Percentiles rank a stretch among this genome's conserved stretches.
Conservation (phyloP, 352 stramenopile genomes). For the Phytophthora nicotianae region DNA sequence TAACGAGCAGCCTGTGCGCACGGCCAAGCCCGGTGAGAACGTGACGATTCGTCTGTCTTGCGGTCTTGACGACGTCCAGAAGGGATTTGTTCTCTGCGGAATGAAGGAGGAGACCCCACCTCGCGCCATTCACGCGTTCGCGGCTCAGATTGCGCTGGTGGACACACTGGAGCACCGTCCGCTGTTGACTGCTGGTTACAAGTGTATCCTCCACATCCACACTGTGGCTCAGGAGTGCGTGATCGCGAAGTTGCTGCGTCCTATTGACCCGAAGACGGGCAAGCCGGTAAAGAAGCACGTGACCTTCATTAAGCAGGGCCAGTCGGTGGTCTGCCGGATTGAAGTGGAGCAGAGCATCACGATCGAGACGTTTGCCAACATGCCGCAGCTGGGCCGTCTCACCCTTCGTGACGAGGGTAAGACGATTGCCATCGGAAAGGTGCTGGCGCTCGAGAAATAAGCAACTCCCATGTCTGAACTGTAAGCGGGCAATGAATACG, state of each 20-base stretch:
- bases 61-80: conserved; percentile 82
- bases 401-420: conserved; percentile 98
- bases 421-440: conserved; percentile 99
- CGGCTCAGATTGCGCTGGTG: conserved; percentile 95
- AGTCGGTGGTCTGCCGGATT: conserved; percentile 94
- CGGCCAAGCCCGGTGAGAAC: conserved; percentile 98
- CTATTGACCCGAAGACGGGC: conserved; percentile 90
- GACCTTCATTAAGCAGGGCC: conserved; percentile 95
- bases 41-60: conserved; percentile 95
- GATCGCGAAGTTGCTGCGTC: conserved; percentile 91
- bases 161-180: conserved; percentile 97
- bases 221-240: conserved; percentile 96
- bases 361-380: conserved; percentile 95
- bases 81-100: conserved; percentile 95
- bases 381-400: conserved; percentile 97
- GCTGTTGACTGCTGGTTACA: conserved; percentile 97
- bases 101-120: conserved; percentile 50
- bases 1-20: conserved; percentile 94
- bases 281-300: conserved; percentile 93
- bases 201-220: conserved; percentile 98
- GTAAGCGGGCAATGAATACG: neutral
- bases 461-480: neutral
- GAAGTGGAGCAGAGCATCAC: conserved; percentile 93
- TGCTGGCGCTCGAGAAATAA: conserved; percentile 93
- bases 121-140: conserved; percentile 81